A percentile compares a stretch with the other conserved stretches of the same genome.
These are phyloP conservation scores for Penicillium diatomitis DNA, from an alignment of 495 filamentous ascomycete genomes.

Conservation along the genomic window DNA sequence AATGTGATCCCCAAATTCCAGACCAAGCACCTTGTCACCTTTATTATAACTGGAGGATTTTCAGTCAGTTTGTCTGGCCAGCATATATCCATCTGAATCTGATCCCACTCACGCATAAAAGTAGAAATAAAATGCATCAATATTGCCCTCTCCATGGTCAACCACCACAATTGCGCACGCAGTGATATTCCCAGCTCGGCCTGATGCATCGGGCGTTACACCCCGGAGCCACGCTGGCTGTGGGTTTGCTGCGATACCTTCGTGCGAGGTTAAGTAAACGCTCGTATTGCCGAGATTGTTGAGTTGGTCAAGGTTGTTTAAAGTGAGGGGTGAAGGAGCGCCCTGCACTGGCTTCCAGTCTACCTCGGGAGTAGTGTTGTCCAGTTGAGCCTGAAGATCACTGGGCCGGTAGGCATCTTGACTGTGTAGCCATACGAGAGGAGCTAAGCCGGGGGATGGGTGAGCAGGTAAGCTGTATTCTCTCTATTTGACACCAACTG, in stretches of 20 bases:
- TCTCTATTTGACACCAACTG: too few relatives aligned
- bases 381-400: constrained; percentile 47
- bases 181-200: constrained; percentile 37
- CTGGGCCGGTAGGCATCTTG: constrained; percentile 50
- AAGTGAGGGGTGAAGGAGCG: constrained; percentile 37
- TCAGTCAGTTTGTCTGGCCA: background rate
- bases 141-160: constrained; percentile 42
- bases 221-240: constrained; percentile 46
- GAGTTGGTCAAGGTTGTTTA: constrained; percentile 46
- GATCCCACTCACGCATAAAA: constrained; percentile 47
- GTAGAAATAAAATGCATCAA: constrained; percentile 64
- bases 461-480: background rate
- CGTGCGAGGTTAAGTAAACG: constrained; percentile 51
- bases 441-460: constrained; percentile 20
- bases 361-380: constrained; percentile 44
- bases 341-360: constrained; percentile 39
- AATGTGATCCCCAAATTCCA: constrained; percentile 52
- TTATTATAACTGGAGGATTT: constrained; percentile 34
- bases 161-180: constrained; percentile 45
- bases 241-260: constrained; percentile 42
- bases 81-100: background rate
- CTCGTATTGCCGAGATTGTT: constrained; percentile 39
- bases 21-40: constrained; percentile 37
- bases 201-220: constrained; percentile 36
- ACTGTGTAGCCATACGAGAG: constrained; percentile 47